These are phyloP conservation scores for Zhuliangozyma blackwelliae DNA, from an alignment of 1,139 yeast species.

Conservation along the genomic window DNA sequence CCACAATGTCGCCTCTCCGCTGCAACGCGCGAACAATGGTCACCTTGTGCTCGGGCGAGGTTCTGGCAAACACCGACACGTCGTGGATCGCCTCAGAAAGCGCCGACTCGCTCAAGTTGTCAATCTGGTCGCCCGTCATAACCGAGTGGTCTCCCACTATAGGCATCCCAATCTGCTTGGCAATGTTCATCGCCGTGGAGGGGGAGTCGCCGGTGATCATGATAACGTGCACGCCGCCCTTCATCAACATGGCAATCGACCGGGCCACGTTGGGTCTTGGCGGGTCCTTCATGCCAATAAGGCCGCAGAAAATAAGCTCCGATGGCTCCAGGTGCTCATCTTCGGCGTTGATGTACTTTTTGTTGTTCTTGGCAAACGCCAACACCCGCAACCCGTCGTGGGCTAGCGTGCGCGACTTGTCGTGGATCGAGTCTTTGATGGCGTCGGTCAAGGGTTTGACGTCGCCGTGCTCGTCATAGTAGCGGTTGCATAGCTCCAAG, in stretches of 20 bases:
- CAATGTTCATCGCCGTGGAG: slow-evolving; percentile 87
- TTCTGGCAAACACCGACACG: slow-evolving; percentile 91
- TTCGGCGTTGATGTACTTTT: slow-evolving; percentile 22
- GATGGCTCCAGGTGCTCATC: slow-evolving; percentile 34
- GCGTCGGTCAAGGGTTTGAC: slow-evolving; percentile 51
- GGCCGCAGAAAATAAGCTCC: slow-evolving; percentile 72
- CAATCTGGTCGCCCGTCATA: slow-evolving; percentile 80
- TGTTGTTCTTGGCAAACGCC: slow-evolving; percentile 62
- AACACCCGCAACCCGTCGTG: slow-evolving; percentile 82
- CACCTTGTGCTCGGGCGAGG: slow-evolving; percentile 94
- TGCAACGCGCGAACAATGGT: slow-evolving; percentile 89
- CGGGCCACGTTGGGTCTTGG: slow-evolving; percentile 81
- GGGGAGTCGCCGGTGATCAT: slow-evolving; percentile 98
- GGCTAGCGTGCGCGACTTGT: slow-evolving; percentile 64
- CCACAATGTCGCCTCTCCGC: slow-evolving; percentile 90
- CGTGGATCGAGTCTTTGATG: slow-evolving; percentile 39
- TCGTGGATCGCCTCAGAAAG: slow-evolving; percentile 70
- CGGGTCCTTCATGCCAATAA: slow-evolving; percentile 94
- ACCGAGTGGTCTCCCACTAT: slow-evolving; percentile 62
- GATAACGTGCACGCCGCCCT: slow-evolving; percentile 91
- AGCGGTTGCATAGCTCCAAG: slow-evolving; percentile 57
- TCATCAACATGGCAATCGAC: slow-evolving; percentile 68
- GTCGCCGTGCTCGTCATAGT: slow-evolving; percentile 55
- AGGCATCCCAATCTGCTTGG: slow-evolving; percentile 89
- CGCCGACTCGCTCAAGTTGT: slow-evolving; percentile 62